phyloP scores from a whole-genome alignment of 345 rosid genomes.

The Laguncularia racemosa region DNA sequence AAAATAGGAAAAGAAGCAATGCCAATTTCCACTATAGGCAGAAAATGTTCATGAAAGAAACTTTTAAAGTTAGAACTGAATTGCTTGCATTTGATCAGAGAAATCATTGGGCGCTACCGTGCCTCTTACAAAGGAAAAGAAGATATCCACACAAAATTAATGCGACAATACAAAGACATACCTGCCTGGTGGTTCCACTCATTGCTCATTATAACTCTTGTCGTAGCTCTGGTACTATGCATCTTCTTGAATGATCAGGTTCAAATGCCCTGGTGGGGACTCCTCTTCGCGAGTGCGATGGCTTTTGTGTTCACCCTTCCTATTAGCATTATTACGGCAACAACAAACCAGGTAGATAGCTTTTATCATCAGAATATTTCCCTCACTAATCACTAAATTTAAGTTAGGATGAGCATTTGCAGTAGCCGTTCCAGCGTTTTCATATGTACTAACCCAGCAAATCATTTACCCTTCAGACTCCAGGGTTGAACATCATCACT shows the following conservation, averaged over 20 bases:
- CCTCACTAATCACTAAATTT: no score
- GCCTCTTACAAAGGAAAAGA: constrained; percentile 12
- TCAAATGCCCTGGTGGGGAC: constrained; percentile 22
- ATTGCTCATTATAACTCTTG: constrained; percentile 6
- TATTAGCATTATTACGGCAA: constrained; percentile 19
- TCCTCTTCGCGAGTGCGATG: constrained; percentile 12
- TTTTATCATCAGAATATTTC: no score
- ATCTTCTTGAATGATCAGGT: constrained; percentile 17
- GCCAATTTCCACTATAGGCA: no score
- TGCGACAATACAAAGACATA: constrained; percentile 14
- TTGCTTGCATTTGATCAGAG: constrained; percentile 2
- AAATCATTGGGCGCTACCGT: constrained; percentile 9
- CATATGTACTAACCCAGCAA: no score
- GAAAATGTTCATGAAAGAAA: no score
- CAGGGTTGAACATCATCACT: constrained; percentile 78
- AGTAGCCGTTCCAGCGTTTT: no score
- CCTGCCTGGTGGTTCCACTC: constrained; percentile 20
- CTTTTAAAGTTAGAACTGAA: no score
- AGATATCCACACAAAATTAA: constrained; percentile 13
- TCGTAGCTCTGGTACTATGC: constrained; percentile 10
- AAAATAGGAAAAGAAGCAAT: no score
- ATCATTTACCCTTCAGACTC: constrained; percentile 38
- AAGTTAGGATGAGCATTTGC: no score
- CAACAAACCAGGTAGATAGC: constrained; percentile 13
- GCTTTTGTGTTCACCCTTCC: constrained; percentile 22